Evolutionary conservation across 805 yeast species (phyloP), one percentile per base, ranked within the genome.

Genomic region (Candida piceae): DNA sequence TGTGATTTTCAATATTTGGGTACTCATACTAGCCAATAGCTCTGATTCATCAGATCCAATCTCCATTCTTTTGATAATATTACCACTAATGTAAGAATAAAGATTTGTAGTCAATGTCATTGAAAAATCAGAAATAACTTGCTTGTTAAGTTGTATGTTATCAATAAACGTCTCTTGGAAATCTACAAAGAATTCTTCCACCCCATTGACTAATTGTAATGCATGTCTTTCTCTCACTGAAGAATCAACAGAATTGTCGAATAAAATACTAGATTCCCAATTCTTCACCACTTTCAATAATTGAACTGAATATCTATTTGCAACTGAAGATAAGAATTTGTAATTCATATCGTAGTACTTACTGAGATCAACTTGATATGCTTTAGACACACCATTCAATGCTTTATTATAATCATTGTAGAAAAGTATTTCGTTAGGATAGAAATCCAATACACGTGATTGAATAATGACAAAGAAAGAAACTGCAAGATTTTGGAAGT

Each of bases 21-120:
- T 47, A 13, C 49, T 24, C 5, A 49, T 24, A 1, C 41, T 32
- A 2, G 48, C 52, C 16, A 60, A 35, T 7, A 48, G 28, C 12
- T 46, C 44, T 4, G 62, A 59, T 41, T 60, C 64, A 29, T 50
- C 62, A 8, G 62, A 58, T n/a, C 56, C 62, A 12, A 60, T 59
- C 17, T 51, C 55, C 6, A 32, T 36, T 29, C 63, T 46, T 6
- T 23, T 17, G 13, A 58, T 24, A 3, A 59, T 28, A 25, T 36
- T 42, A 10, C 39, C 34, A 32, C 50, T 41, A 5, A 60, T 17
- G 16, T 38, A 44, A 10, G 44, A 38, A 16, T 50, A 49, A 12
- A 46, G 25, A 12, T 41, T 42, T 6, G 47, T 42, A 4, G 46
- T 34, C 3, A 51, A 16, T 7, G 45, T 48, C 3, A 49, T 32